These are phyloP conservation scores for Psilocybe cyanescens DNA, from an alignment of 768 basidiomycete species.

Conservation along the genomic window DNA sequence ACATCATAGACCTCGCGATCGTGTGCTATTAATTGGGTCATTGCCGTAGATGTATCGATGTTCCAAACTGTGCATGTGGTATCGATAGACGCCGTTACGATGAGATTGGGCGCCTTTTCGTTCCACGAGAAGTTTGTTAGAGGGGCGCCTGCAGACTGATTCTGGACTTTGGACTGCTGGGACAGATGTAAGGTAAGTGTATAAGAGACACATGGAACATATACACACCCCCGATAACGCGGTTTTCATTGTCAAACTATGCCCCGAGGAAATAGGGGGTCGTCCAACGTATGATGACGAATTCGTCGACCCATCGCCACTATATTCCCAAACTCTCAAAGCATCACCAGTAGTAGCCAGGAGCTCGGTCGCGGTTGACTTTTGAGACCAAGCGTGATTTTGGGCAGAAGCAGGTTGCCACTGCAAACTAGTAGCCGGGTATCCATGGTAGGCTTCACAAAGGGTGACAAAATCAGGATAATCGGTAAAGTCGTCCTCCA, in stretches of 20 bases:
- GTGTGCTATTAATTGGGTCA: slow-evolving; percentile 97
- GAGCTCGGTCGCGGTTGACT: slow-evolving; percentile 71
- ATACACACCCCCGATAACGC: slow-evolving; percentile 78
- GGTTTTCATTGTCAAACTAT: slow-evolving; percentile 73
- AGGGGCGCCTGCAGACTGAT: slow-evolving; percentile 82
- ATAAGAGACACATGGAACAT: slow-evolving; percentile 11
- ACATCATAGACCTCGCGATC: slow-evolving; percentile 97
- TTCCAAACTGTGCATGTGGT: slow-evolving; percentile 99
- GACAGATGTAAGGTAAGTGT: slow-evolving; percentile 9
- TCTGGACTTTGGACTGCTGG: slow-evolving; percentile 90
- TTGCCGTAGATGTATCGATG: slow-evolving; percentile 88
- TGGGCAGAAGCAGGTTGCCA: slow-evolving; percentile 86
- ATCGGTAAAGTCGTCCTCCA: slow-evolving; percentile 81
- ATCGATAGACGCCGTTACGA: slow-evolving; percentile 98
- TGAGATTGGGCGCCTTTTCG: slow-evolving; percentile 83
- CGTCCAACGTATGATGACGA: slow-evolving; percentile 75
- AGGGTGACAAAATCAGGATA: slow-evolving; percentile 88
- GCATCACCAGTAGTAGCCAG: slow-evolving; percentile 95
- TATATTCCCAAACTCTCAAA: slow-evolving; percentile 89
- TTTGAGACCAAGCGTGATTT: slow-evolving; percentile 70
- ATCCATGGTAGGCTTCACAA: slow-evolving; percentile 84
- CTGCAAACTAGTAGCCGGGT: slow-evolving; percentile 91
- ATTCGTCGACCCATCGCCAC: slow-evolving; percentile 61
- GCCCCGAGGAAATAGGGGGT: slow-evolving; percentile 56
- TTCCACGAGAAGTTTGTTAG: slow-evolving; percentile 99